A percentile compares a stretch with the other conserved stretches of the same genome.
Conservation (phyloP, 495 filamentous ascomycete genomes). For the Mytilinidion resinicola region DNA sequence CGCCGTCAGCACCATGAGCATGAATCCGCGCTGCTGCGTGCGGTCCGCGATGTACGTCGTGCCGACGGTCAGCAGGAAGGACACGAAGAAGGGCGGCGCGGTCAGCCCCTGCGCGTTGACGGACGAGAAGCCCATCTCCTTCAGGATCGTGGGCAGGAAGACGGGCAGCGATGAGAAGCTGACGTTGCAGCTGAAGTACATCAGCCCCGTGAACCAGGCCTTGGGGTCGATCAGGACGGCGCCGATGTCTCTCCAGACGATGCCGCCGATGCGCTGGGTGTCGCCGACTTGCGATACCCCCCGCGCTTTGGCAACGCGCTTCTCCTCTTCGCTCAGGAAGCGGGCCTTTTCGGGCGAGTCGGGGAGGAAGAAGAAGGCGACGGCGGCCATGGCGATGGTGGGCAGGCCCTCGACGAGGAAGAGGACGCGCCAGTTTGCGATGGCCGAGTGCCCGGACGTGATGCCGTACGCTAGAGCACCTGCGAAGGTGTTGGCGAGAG, state of each 20-base stretch:
- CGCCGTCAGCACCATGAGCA: conserved; percentile 56
- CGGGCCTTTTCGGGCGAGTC: conserved; percentile 62
- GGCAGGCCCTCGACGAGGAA: conserved; percentile 82
- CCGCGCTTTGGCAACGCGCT: conserved; percentile 57
- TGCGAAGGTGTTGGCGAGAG: conserved; percentile 76
- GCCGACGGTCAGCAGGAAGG: conserved; percentile 61
- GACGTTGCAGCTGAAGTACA: conserved; percentile 57
- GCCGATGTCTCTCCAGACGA: conserved; percentile 55
- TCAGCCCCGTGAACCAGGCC: conserved; percentile 56
- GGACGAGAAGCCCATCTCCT: conserved; percentile 67
- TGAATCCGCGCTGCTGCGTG: conserved; percentile 61
- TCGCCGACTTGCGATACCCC: conserved; percentile 56
- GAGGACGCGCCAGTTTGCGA: conserved; percentile 73
- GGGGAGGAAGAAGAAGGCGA: conserved; percentile 64
- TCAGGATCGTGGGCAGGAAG: conserved; percentile 74
- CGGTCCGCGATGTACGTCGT: conserved; percentile 70
- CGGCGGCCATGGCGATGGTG: conserved; percentile 55
- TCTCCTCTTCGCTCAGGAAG: conserved; percentile 68
- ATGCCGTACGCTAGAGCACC: conserved; percentile 81
- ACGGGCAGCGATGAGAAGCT: conserved; percentile 80
- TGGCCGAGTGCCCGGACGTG: conserved; percentile 56
- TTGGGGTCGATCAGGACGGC: conserved; percentile 55
- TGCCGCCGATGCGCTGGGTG: conserved; percentile 45
- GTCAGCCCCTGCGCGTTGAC: conserved; percentile 74
- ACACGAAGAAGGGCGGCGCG: conserved; percentile 72